Conservation (phyloP, 2,329 filamentous ascomycete species). For the Neonectria punicea region DNA sequence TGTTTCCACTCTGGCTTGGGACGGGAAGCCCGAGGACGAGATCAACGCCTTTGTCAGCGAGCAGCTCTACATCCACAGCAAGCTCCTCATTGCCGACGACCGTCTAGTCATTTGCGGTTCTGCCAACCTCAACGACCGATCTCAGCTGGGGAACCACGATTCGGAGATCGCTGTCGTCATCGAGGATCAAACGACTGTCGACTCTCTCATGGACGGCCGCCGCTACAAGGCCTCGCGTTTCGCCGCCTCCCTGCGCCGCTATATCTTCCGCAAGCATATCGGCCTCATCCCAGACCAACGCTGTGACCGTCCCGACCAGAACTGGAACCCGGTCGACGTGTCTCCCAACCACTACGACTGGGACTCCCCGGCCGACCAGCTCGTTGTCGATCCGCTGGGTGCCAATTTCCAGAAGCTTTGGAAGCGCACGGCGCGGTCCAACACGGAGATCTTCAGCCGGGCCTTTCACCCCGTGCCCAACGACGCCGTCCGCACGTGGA, state of each 20-base stretch:
- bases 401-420: slow-evolving; percentile 77
- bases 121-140: slow-evolving; percentile 69
- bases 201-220: slow-evolving; percentile 77
- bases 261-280: slow-evolving; percentile 92
- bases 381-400: slow-evolving; percentile 80
- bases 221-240: slow-evolving; percentile 79
- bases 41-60: slow-evolving; percentile 71
- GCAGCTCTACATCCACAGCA: slow-evolving; percentile 72
- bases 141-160: slow-evolving; percentile 85
- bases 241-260: slow-evolving; percentile 82
- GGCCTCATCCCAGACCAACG: slow-evolving; percentile 82
- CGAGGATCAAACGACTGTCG: slow-evolving; percentile 77
- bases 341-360: slow-evolving; percentile 80
- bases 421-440: slow-evolving; percentile 76
- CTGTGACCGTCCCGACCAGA: slow-evolving; percentile 73
- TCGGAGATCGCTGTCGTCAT: slow-evolving; percentile 92
- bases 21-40: slow-evolving; percentile 65
- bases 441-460: slow-evolving; percentile 83
- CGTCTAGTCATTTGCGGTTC: slow-evolving; percentile 83
- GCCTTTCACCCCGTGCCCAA: slow-evolving; percentile 85
- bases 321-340: slow-evolving; percentile 79
- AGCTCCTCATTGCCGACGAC: slow-evolving; percentile 85
- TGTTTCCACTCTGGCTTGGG: slow-evolving; percentile 69
- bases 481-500: slow-evolving; percentile 75
- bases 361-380: slow-evolving; percentile 71